Percentiles rank a stretch among this genome's conserved stretches.
These are phyloP conservation scores for Monilinia laxa DNA, from an alignment of 2,329 filamentous ascomycete species.

Conservation along the genomic window DNA sequence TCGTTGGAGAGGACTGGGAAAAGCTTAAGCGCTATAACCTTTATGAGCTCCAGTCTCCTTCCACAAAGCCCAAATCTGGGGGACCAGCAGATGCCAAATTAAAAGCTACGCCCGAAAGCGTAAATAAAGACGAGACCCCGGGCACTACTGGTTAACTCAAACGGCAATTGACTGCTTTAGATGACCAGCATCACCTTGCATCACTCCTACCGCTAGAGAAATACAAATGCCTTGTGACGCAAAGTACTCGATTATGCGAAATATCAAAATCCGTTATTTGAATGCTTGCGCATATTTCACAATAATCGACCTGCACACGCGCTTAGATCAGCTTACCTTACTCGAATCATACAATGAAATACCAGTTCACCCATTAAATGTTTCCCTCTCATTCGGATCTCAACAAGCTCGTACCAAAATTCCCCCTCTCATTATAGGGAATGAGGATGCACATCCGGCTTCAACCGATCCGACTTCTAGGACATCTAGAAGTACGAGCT, in stretches of 20 bases:
- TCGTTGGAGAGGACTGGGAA: conserved; percentile 70
- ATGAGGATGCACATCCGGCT: neutral
- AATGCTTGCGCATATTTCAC: conserved; percentile 16
- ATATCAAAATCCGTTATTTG: neutral
- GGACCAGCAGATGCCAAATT: conserved; percentile 16
- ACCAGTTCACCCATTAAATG: neutral
- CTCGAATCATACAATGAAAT: conserved; percentile 1
- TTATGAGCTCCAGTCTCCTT: conserved; percentile 63
- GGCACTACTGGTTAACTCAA: conserved; percentile 7
- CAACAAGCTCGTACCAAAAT: neutral
- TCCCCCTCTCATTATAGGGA: neutral
- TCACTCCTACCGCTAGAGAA: conserved; percentile 7
- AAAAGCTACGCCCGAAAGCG: conserved; percentile 31
- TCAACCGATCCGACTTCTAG: neutral
- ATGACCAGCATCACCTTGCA: conserved; percentile 15
- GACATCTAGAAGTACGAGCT: conserved; percentile 2
- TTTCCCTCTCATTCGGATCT: neutral
- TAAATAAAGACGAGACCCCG: conserved; percentile 33
- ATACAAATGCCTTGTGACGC: conserved; percentile 8
- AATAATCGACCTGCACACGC: conserved; percentile 4
- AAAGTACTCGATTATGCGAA: conserved; percentile 1
- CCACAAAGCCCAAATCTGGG: conserved; percentile 24
- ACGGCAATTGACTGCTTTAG: conserved; percentile 15
- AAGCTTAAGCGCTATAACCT: conserved; percentile 75
- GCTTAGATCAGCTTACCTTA: conserved; percentile 23